Base-by-base conservation (phyloP, 2,329 filamentous ascomycete genomes). In the Sordariomycetes sp. region DNA sequence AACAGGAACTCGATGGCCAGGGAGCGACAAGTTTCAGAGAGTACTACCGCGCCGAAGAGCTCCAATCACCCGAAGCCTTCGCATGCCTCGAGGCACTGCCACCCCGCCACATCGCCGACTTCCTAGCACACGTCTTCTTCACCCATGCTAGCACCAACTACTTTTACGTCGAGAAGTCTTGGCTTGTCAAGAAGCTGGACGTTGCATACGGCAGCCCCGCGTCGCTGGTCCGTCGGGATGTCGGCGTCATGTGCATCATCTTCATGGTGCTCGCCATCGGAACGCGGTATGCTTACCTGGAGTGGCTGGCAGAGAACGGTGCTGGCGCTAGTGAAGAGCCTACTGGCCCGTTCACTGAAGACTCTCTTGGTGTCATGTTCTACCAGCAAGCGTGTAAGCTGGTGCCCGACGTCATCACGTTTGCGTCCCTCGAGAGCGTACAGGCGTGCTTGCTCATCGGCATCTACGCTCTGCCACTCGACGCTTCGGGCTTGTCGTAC, bases 401-500 rank as follows among this genome's bases (percentile, higher is more conserved):
- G 2, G 67, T 82, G 1, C 76, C 79, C 1, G 79, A 82, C 58
- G 75, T 81, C 42, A 81, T 82, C 57, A 76, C 77, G 1, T 74
- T 76, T 7, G 75, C 77, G 0, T 81, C 78, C 1, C 69, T 81
- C 12, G 75, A 80, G 61, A 81, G 79, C 60, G 78, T 82, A 0
- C 79, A 82, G 62, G 79, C 78, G 1, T 81, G 77, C 57, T 65
- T 82, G 8, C 68, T 82, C 24, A 75, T 82, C 15, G 79, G 77
- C 2, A 73, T 80, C 10, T 82, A 81, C 60, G 69, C 77, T 1
- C 66, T 82, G 6, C 78, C 79, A 0, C 68, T 81, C 0, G 79
- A 82, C 62, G 75, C 79, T 0, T 78, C 77, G 1, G 79, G 79
- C 0, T 65, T 82, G 22, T 76, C 76, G 2, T 82, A 81, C 61